These are phyloP conservation scores for Nissolia schottii DNA, from an alignment of 306 rosid genomes.

Conservation along the genomic window DNA sequence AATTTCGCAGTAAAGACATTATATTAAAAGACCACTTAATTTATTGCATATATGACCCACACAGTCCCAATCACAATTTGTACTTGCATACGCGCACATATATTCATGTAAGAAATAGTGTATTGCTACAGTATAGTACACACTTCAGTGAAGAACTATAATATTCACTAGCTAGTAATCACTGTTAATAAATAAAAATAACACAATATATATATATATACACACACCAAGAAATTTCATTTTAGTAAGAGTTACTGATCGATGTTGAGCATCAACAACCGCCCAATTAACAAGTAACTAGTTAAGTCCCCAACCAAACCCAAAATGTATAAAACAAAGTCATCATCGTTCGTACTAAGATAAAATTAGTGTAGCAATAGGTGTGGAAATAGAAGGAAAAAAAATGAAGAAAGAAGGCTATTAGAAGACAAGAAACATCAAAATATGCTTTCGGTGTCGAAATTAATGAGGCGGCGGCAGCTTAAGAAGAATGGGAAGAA, in stretches of 20 bases:
- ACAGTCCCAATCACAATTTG: neutral
- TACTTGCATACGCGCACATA: neutral
- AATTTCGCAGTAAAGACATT: no score
- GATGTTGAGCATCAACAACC: neutral
- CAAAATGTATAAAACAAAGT: neutral
- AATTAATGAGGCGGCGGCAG: constrained; percentile 15
- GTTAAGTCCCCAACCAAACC: neutral
- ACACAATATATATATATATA: neutral
- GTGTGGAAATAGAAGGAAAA: neutral
- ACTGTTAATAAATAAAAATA: neutral
- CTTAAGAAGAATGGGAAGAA: neutral
- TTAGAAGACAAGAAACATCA: no score
- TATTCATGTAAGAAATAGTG: neutral
- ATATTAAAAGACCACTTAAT: neutral
- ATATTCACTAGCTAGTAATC: neutral
- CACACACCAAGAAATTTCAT: no score
- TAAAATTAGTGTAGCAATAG: neutral
- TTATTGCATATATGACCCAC: neutral
- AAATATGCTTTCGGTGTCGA: neutral
- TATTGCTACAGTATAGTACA: no score
- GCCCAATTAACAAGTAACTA: neutral
- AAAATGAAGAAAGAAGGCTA: no score
- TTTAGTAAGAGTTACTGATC: neutral
- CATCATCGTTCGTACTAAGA: neutral
- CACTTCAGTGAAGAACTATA: neutral